Percentiles rank a stretch among this genome's conserved stretches.
These are phyloP conservation scores for Mortierella sp. DNA, from an alignment of 371 early-diverging fungal species.

Conservation along the genomic window DNA sequence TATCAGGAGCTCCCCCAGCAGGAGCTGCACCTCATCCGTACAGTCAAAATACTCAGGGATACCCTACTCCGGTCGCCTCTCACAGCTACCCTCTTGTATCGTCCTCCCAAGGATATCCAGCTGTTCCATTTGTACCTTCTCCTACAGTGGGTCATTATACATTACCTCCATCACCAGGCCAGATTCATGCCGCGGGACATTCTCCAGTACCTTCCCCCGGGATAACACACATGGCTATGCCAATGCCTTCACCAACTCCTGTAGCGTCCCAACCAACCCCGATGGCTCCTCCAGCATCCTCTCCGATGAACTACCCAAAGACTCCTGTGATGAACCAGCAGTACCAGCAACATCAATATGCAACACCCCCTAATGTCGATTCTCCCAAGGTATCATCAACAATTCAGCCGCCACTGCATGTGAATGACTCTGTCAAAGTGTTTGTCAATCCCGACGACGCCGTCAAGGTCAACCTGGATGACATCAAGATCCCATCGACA, in stretches of 20 bases:
- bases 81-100: constrained; percentile 30
- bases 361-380: constrained; percentile 12
- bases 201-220: background rate
- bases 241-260: constrained; percentile 8
- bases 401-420: background rate
- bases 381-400: constrained; percentile 1
- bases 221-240: constrained; percentile 1
- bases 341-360: constrained; percentile 13
- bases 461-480: constrained; percentile 44
- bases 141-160: constrained; percentile 29
- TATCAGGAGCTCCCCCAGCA: constrained; percentile 11
- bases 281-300: background rate
- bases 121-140: constrained; percentile 30
- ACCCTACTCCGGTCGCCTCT: constrained; percentile 25
- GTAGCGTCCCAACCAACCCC: background rate
- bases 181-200: constrained; percentile 1
- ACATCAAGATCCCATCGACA: constrained; percentile 29
- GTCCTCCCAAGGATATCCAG: constrained; percentile 33
- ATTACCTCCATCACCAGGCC: constrained; percentile 32
- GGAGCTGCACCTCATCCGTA: constrained; percentile 24
- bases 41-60: constrained; percentile 26
- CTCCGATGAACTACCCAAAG: constrained; percentile 6
- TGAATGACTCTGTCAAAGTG: constrained; percentile 26
- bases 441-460: constrained; percentile 19
- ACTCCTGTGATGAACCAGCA: constrained; percentile 23